These are phyloP conservation scores for Saururus chinensis DNA, from an alignment of 164 flowering plant species.

Conservation along the genomic window DNA sequence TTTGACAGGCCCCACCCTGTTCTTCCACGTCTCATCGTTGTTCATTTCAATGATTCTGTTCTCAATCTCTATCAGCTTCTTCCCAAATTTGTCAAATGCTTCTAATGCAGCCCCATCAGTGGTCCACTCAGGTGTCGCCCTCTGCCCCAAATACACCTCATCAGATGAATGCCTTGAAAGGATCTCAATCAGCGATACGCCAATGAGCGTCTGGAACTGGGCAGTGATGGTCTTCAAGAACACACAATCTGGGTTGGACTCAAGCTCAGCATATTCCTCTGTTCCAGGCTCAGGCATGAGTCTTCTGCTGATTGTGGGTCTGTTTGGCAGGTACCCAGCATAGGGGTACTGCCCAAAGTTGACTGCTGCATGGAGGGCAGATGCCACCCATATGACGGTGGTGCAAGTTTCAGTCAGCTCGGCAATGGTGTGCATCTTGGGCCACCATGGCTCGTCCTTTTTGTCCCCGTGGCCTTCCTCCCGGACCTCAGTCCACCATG, in stretches of 20 bases:
- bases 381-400: conserved; percentile 73
- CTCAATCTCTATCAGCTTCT: conserved; percentile 40
- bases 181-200: conserved; percentile 62
- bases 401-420: conserved; percentile 56
- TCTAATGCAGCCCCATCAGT: conserved; percentile 33
- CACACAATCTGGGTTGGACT: conserved; percentile 40
- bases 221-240: conserved; percentile 65
- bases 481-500: conserved; percentile 81
- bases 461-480: conserved; percentile 67
- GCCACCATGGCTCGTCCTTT: conserved; percentile 77
- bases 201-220: conserved; percentile 66
- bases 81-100: conserved; percentile 53
- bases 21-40: conserved; percentile 35
- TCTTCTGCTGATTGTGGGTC: conserved; percentile 69
- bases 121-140: conserved; percentile 55
- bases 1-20: conserved; percentile 60
- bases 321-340: conserved; percentile 79
- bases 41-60: conserved; percentile 42
- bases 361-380: conserved; percentile 87
- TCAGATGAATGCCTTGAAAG: conserved; percentile 71
- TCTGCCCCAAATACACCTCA: conserved; percentile 74
- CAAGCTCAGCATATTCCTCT: conserved; percentile 51
- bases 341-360: conserved; percentile 88
- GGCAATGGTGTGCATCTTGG: conserved; percentile 37
- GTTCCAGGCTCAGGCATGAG: conserved; percentile 82